Evolutionary conservation across 2,329 filamentous ascomycete genomes (phyloP), one percentile per base, ranked within the genome.

Genomic region (Talaromyces sp.): DNA sequence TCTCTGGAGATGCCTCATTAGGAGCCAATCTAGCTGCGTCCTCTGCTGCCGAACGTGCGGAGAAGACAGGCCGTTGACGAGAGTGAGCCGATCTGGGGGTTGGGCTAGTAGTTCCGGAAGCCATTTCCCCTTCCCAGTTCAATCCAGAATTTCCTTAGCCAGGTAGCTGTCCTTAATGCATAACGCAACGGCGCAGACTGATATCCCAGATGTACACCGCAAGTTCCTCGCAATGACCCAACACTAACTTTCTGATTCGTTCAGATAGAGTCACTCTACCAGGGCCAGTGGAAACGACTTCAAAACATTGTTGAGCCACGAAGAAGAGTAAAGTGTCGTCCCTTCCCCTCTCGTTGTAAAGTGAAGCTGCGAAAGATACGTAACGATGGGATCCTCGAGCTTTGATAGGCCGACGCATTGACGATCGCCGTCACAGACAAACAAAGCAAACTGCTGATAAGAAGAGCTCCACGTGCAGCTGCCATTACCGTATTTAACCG

Each of bases 1-100:
- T 70, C 38, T 72, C 71, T 22, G 72, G 66, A 29, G 69, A 70
- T 38, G 68, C 61, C 29, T 77, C 76, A 59, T 69, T 74, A 36
- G 76, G 75, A 53, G 71, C 77, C 34, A 79, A 67, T 61, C 76
- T 73, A 19, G 73, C 71, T 36, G 69, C 74, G 73, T 79, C 77
- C 70, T 77, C 77, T 68, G 74, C 68, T 43, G 77, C 72, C 8
- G 76, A 75, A 65, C 76, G 75, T 58, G 77, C 74, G 22, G 76
- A 76, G 68, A 79, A 78, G 64, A 73, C 76, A n/a, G 77, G 77
- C 64, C 75, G 72, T 69, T 72, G 73, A 67, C 76, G 73, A 71
- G 75, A 72, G 69, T 75, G 69, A n/a, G 58, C 56, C 56, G 72
- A 69, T 68, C 68, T 68, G 51, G 70, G 69, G 67, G 70, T 53